These are phyloP conservation scores for Chaetomium sp. DNA, from an alignment of 2,329 filamentous ascomycete genomes.

Conservation along the genomic window DNA sequence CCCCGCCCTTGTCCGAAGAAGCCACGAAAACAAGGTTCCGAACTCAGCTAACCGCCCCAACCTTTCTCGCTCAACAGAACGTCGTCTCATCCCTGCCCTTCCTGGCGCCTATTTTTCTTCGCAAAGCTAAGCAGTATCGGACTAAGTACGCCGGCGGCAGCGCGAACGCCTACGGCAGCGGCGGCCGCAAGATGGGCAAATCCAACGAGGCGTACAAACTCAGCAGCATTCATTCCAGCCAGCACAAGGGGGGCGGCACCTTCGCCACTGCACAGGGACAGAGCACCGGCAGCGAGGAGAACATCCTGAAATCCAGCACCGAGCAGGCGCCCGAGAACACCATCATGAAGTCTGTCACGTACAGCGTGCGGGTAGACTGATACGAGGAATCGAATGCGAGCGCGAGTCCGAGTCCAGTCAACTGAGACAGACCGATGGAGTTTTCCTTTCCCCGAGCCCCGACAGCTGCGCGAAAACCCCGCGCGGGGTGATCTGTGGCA, in stretches of 20 bases:
- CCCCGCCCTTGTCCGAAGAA: neutral
- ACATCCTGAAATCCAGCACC: constrained; percentile 28
- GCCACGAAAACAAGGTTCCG: neutral
- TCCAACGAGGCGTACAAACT: constrained; percentile 33
- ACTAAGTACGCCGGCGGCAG: constrained; percentile 27
- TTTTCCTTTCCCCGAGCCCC: too few species aligned
- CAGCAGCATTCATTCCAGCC: constrained; percentile 29
- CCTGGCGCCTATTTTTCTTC: constrained; percentile 38
- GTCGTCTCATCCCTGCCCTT: constrained; percentile 42
- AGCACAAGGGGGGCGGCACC: constrained; percentile 23
- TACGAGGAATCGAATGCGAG: neutral
- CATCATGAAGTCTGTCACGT: constrained; percentile 38
- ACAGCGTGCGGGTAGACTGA: constrained; percentile 35
- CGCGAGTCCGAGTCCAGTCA: too few species aligned
- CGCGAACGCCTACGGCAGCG: constrained; percentile 21
- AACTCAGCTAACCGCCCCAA: neutral
- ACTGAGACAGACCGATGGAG: neutral
- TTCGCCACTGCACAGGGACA: constrained; percentile 24
- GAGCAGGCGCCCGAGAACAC: constrained; percentile 25
- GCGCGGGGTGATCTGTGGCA: too few species aligned
- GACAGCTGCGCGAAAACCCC: too few species aligned
- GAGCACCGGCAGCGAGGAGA: constrained; percentile 32
- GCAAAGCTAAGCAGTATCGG: constrained; percentile 37
- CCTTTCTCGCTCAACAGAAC: constrained; percentile 29
- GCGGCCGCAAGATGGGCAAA: constrained; percentile 11